Conservation (phyloP, 371 early-diverging fungal genomes). For the Catenaria anguillulae region DNA sequence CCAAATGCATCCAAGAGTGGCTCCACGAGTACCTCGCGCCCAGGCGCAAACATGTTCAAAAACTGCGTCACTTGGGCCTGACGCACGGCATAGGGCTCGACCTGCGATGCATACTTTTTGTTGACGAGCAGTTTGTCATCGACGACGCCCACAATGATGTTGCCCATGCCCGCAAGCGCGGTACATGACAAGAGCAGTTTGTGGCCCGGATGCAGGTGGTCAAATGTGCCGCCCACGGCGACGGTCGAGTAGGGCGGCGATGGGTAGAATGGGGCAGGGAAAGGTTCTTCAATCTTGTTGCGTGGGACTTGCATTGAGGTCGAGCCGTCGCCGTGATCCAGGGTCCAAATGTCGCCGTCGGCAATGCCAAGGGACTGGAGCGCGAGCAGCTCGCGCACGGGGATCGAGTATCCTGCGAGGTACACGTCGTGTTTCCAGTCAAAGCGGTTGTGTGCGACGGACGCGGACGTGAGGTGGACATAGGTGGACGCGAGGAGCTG, state of each 20-base stretch:
- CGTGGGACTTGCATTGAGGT: no score
- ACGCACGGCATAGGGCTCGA: constrained; percentile 54
- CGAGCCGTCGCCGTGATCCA: no score
- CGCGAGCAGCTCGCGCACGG: no score
- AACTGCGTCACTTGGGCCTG: constrained; percentile 41
- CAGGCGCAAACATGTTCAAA: constrained; percentile 35
- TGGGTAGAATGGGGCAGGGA: not conserved
- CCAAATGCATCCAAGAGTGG: constrained; percentile 75
- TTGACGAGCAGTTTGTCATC: constrained; percentile 49
- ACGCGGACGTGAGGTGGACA: no score
- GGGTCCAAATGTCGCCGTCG: no score
- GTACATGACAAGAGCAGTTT: constrained; percentile 77
- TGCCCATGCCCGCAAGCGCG: constrained; percentile 40
- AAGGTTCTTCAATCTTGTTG: no score
- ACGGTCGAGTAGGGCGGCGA: constrained; percentile 27
- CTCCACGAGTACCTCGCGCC: constrained; percentile 37
- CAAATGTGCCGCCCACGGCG: constrained; percentile 92
- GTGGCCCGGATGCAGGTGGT: constrained; percentile 90
- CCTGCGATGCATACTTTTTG: constrained; percentile 50
- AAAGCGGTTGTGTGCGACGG: no score
- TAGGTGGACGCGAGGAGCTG: no score
- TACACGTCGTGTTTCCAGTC: no score
- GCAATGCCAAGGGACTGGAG: no score
- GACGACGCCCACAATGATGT: constrained; percentile 59
- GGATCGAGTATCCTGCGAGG: no score